Conservation (phyloP, 2,329 filamentous ascomycete species). For the Colletotrichum liriopes region DNA sequence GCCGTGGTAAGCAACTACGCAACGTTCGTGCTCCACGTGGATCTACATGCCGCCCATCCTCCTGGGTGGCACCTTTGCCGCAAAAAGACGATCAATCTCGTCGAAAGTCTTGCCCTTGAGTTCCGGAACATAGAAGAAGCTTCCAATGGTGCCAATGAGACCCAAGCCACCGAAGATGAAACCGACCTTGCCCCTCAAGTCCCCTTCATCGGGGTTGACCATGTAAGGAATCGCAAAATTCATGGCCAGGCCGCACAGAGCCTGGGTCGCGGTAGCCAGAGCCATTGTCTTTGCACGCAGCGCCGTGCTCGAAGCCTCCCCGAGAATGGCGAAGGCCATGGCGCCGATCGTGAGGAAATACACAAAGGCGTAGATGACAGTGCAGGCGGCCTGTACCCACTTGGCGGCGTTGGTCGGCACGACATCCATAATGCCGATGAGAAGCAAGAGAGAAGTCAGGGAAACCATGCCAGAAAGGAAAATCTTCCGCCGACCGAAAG, state of each 20-base stretch:
- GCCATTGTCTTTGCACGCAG: constrained; percentile 62
- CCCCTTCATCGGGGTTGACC: constrained; percentile 48
- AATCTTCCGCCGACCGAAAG: constrained; percentile 59
- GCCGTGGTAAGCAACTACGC: not conserved
- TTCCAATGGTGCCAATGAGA: constrained; percentile 43
- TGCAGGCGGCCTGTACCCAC: constrained; percentile 66
- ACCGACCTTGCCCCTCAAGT: constrained; percentile 52
- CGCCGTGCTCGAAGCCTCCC: constrained; percentile 63
- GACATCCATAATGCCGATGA: constrained; percentile 62
- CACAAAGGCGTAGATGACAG: constrained; percentile 58
- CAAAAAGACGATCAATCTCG: constrained; percentile 51
- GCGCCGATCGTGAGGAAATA: constrained; percentile 57
- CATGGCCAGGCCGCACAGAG: constrained; percentile 53
- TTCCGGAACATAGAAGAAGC: constrained; percentile 46
- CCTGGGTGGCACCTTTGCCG: constrained; percentile 26
- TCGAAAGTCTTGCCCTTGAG: constrained; percentile 46
- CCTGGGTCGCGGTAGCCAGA: constrained; percentile 59
- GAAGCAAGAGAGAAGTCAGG: constrained; percentile 57
- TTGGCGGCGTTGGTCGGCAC: constrained; percentile 56
- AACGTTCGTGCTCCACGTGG: not conserved
- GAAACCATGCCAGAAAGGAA: constrained; percentile 58
- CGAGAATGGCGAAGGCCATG: constrained; percentile 64
- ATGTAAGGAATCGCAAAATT: constrained; percentile 49
- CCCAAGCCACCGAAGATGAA: constrained; percentile 45
- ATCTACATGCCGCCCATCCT: constrained; percentile 23